These are phyloP conservation scores for Sphagnum magellanicum DNA, from an alignment of 228 moss, liverwort and hornwort genomes.

Conservation along the genomic window DNA sequence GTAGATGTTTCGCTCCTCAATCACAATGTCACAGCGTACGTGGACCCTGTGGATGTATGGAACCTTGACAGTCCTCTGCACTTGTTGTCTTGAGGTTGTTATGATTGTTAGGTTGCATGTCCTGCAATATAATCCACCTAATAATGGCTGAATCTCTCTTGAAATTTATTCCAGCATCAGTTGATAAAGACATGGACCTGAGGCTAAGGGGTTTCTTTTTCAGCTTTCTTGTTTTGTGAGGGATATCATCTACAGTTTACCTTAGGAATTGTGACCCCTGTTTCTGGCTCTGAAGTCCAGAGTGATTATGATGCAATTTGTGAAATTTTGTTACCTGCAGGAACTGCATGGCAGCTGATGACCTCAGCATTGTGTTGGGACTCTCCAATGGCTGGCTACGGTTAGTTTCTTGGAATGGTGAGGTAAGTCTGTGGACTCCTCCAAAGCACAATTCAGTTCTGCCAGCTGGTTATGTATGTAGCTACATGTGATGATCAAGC, in stretches of 20 bases:
- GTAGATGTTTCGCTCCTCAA: slow-evolving; percentile 57
- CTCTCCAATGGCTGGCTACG: slow-evolving; percentile 63
- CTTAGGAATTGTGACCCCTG: background rate
- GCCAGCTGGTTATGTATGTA: background rate
- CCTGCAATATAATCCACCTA: no score
- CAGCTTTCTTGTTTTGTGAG: no score
- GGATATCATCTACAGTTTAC: background rate
- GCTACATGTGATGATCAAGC: no score
- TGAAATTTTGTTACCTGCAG: slow-evolving; percentile 20
- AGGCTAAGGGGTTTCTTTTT: no score
- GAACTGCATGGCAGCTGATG: slow-evolving; percentile 62
- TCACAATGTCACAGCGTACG: slow-evolving; percentile 74
- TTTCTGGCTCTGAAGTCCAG: background rate
- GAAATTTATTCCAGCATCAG: no score
- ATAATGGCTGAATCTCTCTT: no score
- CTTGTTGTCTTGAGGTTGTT: no score
- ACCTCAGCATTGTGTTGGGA: slow-evolving; percentile 53
- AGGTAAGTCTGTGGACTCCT: slow-evolving; percentile 21
- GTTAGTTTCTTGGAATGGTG: slow-evolving; percentile 70
- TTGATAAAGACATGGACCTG: no score
- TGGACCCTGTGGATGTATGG: background rate
- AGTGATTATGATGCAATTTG: background rate
- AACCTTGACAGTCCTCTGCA: background rate
- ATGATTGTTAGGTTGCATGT: no score
- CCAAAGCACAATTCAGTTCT: background rate